Evolutionary conservation across 176 grass and related monocot species (phyloP).

Genomic region (Calamus simplicifolius): DNA sequence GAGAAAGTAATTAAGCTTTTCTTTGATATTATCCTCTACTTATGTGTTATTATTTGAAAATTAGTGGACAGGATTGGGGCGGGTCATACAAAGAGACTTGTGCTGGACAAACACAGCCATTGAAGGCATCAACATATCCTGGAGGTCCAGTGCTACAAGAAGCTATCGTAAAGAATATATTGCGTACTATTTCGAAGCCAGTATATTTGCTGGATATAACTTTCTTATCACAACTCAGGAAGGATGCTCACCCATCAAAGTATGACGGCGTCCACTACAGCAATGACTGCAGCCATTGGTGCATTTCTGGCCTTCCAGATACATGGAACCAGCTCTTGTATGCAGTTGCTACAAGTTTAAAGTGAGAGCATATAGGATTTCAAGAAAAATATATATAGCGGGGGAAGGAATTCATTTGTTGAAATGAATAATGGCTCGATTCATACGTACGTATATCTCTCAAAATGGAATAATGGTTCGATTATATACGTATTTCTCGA

Average conservation of each 20-base stretch:
- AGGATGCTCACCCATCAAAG: slow-evolving; percentile 79
- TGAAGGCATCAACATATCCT: slow-evolving; percentile 36
- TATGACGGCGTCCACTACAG: slow-evolving; percentile 50
- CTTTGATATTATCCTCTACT: no score
- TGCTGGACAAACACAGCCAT: slow-evolving; percentile 52
- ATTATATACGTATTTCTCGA: no score
- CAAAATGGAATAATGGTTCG: no score
- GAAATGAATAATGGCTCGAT: no score
- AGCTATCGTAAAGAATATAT: slow-evolving; percentile 28
- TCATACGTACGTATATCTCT: no score
- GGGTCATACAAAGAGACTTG: slow-evolving; percentile 33
- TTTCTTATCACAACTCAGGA: slow-evolving; percentile 60
- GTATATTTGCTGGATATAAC: slow-evolving; percentile 65
- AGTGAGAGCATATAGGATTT: neutral
- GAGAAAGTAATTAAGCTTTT: no score
- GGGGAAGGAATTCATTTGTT: no score
- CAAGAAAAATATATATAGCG: no score
- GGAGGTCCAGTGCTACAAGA: slow-evolving; percentile 44
- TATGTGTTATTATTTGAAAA: no score
- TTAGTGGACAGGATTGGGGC: slow-evolving; percentile 65
- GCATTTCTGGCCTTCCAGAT: slow-evolving; percentile 66
- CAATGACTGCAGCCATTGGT: slow-evolving; percentile 85
- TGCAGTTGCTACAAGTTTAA: slow-evolving; percentile 36
- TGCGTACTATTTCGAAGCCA: slow-evolving; percentile 51
- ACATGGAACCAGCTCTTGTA: slow-evolving; percentile 81